Evolutionary conservation across 805 yeast genomes (phyloP).

Genomic region (Metschnikowia henanensis): DNA sequence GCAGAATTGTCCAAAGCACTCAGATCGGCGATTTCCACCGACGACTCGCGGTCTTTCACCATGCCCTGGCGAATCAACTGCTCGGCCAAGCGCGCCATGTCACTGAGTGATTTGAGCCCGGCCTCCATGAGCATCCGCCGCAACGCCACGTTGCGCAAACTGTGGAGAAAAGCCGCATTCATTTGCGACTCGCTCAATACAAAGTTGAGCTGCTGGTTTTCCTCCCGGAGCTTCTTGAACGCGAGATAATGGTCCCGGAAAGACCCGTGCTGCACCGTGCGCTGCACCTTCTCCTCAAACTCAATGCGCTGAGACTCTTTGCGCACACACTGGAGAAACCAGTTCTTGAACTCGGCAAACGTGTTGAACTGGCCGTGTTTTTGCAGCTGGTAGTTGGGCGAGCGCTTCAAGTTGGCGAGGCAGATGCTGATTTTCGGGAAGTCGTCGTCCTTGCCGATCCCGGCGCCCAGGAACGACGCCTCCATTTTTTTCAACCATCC

Average conservation of each 20-base stretch:
- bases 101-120: not conserved
- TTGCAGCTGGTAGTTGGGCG: constrained; percentile 4
- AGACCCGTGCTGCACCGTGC: constrained; percentile 1
- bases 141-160: constrained; percentile 4
- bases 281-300: constrained; percentile 1
- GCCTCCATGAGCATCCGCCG: constrained; percentile 3
- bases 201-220: constrained; percentile 6
- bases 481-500: constrained; percentile 5
- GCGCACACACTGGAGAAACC: constrained; percentile 3
- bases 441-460: not conserved
- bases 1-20: too few species aligned
- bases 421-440: constrained; percentile 3
- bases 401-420: constrained; percentile 1
- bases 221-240: constrained; percentile 7
- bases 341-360: constrained; percentile 4
- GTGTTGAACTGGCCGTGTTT: constrained; percentile 8
- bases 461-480: not conserved
- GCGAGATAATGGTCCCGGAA: constrained; percentile 3
- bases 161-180: not conserved
- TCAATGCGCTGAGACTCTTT: not conserved
- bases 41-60: constrained; percentile 3
- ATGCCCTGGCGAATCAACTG: constrained; percentile 3
- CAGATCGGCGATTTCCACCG: not conserved
- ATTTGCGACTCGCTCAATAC: constrained; percentile 2
- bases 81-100: not conserved